Base-by-base conservation (phyloP, 148 eudicot species). In the Heliosperma pusillum region DNA sequence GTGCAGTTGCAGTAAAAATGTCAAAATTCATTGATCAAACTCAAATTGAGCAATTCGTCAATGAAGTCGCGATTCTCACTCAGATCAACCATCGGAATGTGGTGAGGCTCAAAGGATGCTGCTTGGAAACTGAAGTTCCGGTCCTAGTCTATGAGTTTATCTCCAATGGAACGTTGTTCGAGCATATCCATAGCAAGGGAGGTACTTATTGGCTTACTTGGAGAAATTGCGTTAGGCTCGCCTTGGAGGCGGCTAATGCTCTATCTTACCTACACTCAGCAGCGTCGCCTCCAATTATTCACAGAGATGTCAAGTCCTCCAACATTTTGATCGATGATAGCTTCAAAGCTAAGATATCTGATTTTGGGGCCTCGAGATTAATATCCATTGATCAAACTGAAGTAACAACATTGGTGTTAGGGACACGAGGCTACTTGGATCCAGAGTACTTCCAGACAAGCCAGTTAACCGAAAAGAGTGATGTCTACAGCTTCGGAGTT, bases 21-120 rank as follows among this genome's bases (percentile, higher is more conserved):
- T 79, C 82, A 2, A 62, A 19, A 40, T 13, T 73, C 0, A 62
- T 66, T 5, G 77, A 74, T 59, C 40, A 52, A 55, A 52, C 69
- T 62, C 82, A 79, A 26, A 65, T 79, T 33, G 70, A 79, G 42
- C 78, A 79, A 40, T 79, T 79, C 61, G 61, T 79, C 3, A 79
- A 79, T 10, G 78, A 79, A 70, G 70, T 74, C 5, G 82, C 59
- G 10, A 74, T 79, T 3, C 47, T 79, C 2, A 74, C 78, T 11
- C 74, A 79, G 64, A 74, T 79, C 58, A 79, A 79, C 13, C 81
- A 79, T 74, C 74, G 82, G 3, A 79, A 79, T 70, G 82, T 79
- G 7, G 82, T 79, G 29, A 79, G 75, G 61, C 75, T 79, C 6
- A 12, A 69, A 50, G 82, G 78, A 17, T 79, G 82, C 36, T 79